A percentile compares a stretch with the other conserved stretches of the same genome.
Conservation (phyloP, 192 early-diverging fungal species). For the Rhizophagus clarus region DNA sequence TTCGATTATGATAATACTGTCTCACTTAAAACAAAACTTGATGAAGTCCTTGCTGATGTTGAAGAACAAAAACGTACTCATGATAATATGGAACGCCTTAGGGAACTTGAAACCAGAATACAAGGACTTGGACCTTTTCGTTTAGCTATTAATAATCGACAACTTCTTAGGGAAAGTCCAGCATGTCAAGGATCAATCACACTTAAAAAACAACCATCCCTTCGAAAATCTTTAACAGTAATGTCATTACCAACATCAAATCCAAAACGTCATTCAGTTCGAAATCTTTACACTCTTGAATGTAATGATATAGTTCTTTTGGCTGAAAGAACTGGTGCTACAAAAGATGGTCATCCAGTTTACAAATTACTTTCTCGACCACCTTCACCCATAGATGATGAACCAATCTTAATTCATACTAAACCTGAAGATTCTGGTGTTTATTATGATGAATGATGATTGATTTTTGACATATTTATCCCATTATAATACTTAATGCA, state of each 20-base stretch:
- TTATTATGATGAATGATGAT: background rate
- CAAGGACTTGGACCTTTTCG: constrained; percentile 29
- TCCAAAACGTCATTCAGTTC: constrained; percentile 27
- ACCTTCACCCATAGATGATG: constrained; percentile 9
- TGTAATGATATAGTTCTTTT: constrained; percentile 35
- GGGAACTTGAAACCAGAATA: constrained; percentile 33
- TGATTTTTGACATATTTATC: background rate
- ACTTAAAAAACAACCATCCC: constrained; percentile 21
- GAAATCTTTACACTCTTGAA: constrained; percentile 33
- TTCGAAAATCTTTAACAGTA: constrained; percentile 30
- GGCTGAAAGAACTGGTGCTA: constrained; percentile 24
- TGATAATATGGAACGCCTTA: constrained; percentile 35
- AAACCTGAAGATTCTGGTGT: constrained; percentile 29
- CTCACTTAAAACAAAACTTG: constrained; percentile 34
- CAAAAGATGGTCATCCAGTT: background rate
- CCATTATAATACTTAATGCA: no score
- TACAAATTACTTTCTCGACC: constrained; percentile 25
- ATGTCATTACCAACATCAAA: constrained; percentile 2
- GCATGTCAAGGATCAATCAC: constrained; percentile 15
- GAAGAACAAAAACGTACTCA: constrained; percentile 35
- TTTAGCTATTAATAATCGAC: constrained; percentile 25
- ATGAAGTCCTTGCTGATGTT: constrained; percentile 30
- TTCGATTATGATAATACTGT: constrained; percentile 36
- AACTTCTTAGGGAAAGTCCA: constrained; percentile 17
- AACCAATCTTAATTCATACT: constrained; percentile 4